Conservation (phyloP, 202 grass and related monocot species). For the Tripidium arundinaceum region DNA sequence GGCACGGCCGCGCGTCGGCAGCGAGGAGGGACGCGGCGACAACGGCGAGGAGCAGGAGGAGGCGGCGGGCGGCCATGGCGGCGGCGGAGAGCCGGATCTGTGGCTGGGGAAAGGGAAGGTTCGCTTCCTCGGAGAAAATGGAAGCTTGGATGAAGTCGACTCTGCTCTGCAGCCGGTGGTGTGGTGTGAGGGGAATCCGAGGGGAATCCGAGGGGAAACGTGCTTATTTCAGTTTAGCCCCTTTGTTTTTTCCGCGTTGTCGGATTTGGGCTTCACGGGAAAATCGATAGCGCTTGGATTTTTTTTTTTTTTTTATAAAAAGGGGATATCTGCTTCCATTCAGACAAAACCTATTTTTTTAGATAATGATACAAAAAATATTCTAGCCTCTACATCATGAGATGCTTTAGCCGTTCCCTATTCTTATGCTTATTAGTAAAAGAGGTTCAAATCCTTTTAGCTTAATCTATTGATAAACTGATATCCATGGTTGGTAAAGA, state of each 20-base stretch:
- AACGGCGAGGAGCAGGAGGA: slow-evolving; percentile 13
- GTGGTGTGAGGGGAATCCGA: too few relatives aligned
- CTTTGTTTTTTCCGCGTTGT: too few relatives aligned
- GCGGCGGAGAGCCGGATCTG: background rate
- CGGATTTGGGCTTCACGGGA: background rate
- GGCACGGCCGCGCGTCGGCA: slow-evolving; percentile 35
- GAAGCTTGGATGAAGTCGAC: background rate
- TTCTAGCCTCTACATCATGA: background rate
- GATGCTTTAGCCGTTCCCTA: background rate
- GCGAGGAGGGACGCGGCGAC: background rate
- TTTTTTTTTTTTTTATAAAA: too few relatives aligned
- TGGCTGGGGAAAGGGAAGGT: background rate
- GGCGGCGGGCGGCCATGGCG: slow-evolving; percentile 39
- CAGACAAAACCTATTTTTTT: too few relatives aligned
- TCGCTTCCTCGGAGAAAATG: background rate
- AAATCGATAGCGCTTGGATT: too few relatives aligned
- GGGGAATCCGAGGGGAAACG: too few relatives aligned
- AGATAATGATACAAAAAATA: background rate
- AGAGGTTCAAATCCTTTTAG: background rate
- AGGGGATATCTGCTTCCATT: too few relatives aligned
- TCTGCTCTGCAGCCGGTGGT: background rate
- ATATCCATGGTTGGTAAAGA: background rate
- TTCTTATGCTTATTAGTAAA: background rate
- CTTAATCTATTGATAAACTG: background rate
- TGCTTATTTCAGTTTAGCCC: background rate